Evolutionary conservation across 2,329 filamentous ascomycete genomes (phyloP).

Genomic region (Westerdykella aurantiaca): DNA sequence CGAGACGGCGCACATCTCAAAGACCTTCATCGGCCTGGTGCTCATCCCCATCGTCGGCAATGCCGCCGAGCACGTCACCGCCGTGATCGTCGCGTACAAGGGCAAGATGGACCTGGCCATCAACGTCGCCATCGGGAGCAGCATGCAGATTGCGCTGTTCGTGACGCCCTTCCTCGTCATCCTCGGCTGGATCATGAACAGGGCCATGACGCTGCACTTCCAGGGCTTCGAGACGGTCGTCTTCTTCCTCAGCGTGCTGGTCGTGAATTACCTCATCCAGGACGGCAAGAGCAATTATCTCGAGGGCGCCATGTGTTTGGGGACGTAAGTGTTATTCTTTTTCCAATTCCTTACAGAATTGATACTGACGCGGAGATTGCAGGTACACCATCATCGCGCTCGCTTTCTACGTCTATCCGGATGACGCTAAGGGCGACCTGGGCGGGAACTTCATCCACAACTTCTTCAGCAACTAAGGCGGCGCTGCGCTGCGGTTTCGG

Average conservation of each 20-base stretch:
- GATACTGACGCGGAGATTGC: slow-evolving; percentile 6
- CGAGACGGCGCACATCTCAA: slow-evolving; percentile 46
- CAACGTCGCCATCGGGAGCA: slow-evolving; percentile 50
- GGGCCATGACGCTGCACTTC: slow-evolving; percentile 66
- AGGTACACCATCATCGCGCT: slow-evolving; percentile 55
- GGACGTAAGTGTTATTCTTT: slow-evolving; percentile 32
- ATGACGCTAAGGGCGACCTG: slow-evolving; percentile 40
- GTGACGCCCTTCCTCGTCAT: slow-evolving; percentile 54
- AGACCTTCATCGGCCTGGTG: slow-evolving; percentile 54
- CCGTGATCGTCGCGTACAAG: slow-evolving; percentile 51
- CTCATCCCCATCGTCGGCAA: slow-evolving; percentile 54
- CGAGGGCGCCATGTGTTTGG: slow-evolving; percentile 62
- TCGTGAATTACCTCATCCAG: slow-evolving; percentile 81
- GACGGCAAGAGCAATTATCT: slow-evolving; percentile 84
- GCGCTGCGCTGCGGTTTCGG: too few relatives aligned
- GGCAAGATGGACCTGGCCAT: slow-evolving; percentile 55
- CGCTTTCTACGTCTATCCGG: slow-evolving; percentile 57
- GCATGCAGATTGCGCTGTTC: slow-evolving; percentile 53
- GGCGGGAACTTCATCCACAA: slow-evolving; percentile 21
- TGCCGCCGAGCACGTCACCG: slow-evolving; percentile 53
- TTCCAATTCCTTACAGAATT: not conserved
- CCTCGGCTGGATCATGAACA: slow-evolving; percentile 50
- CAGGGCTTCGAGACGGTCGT: slow-evolving; percentile 84
- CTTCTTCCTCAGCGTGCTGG: slow-evolving; percentile 75
- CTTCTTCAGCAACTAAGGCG: slow-evolving; percentile 14